Evolutionary conservation across 345 rosid species (phyloP).

Genomic region (Gossypium australe): DNA sequence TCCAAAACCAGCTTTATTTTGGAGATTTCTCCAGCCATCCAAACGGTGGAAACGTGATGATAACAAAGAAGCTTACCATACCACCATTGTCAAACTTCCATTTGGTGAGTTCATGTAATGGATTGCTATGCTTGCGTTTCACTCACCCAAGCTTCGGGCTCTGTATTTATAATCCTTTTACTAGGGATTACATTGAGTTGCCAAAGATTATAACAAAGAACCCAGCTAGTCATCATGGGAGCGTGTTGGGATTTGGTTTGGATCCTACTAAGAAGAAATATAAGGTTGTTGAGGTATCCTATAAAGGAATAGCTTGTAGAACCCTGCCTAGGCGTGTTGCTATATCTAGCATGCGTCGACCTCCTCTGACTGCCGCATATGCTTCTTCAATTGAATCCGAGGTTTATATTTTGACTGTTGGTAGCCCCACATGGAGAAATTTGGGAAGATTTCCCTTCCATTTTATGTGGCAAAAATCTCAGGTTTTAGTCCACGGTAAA

Average conservation of each 20-base stretch:
- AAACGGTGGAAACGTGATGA: conserved; percentile 4
- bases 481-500: conserved; percentile 61
- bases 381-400: conserved; percentile 19
- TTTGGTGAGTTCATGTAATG: conserved; percentile 51
- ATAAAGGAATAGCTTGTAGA: conserved; percentile 15
- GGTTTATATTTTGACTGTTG: conserved; percentile 46
- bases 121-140: conserved; percentile 48
- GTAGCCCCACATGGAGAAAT: conserved; percentile 51
- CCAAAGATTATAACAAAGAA: conserved; percentile 16
- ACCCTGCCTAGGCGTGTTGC: not conserved
- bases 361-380: conserved; percentile 13
- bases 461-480: conserved; percentile 44
- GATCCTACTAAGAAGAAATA: conserved; percentile 34
- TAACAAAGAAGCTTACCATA: conserved; percentile 33
- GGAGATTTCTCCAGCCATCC: conserved; percentile 29
- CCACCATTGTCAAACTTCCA: conserved; percentile 20
- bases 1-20: conserved; percentile 46
- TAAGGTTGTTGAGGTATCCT: conserved; percentile 56
- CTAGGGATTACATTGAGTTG: conserved; percentile 31
- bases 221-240: conserved; percentile 25
- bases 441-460: conserved; percentile 54
- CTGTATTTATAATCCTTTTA: conserved; percentile 53
- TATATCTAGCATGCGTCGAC: not conserved
- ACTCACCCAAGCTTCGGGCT: not conserved
- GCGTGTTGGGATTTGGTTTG: conserved; percentile 53